Evolutionary conservation across 176 grass and related monocot species (phyloP).

Genomic region (Oryza glaberrima): DNA sequence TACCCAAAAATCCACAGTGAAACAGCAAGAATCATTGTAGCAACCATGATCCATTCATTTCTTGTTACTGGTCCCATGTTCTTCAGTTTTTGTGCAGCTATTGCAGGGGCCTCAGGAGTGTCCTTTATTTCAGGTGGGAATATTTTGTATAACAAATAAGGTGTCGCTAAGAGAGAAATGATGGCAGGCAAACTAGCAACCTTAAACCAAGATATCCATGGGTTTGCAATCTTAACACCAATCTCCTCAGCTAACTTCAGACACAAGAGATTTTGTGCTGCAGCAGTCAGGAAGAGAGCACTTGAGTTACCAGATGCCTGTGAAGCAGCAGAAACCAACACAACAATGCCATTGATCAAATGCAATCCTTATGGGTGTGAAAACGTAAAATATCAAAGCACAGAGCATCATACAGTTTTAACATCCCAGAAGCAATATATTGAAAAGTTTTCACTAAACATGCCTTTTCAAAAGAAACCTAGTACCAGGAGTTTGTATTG

Average conservation of each 20-base stretch:
- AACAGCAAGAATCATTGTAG: slow-evolving; percentile 95
- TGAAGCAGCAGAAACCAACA: slow-evolving; percentile 40
- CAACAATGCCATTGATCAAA: not conserved
- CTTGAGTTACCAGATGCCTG: slow-evolving; percentile 87
- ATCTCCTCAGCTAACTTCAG: slow-evolving; percentile 92
- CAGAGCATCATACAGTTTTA: not conserved
- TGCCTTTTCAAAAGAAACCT: slow-evolving; percentile 1
- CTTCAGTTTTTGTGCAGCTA: slow-evolving; percentile 80
- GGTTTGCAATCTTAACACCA: slow-evolving; percentile 84
- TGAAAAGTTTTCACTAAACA: not conserved
- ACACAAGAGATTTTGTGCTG: slow-evolving; percentile 95
- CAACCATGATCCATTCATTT: slow-evolving; percentile 94
- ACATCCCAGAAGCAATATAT: not conserved
- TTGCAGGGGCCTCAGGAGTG: slow-evolving; percentile 88
- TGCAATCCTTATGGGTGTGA: slow-evolving; percentile 20
- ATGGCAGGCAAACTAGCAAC: slow-evolving; percentile 86
- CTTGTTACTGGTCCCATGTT: slow-evolving; percentile 88
- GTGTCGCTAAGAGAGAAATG: slow-evolving; percentile 71
- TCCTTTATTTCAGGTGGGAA: slow-evolving; percentile 97
- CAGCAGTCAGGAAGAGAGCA: slow-evolving; percentile 95
- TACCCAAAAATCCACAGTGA: slow-evolving; percentile 95
- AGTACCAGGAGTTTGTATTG: not conserved
- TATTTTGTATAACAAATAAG: slow-evolving; percentile 94
- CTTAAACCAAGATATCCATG: slow-evolving; percentile 91
- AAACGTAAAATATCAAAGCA: not conserved